These are phyloP conservation scores for Penicillium flavigenum DNA, from an alignment of 495 filamentous ascomycete genomes.

Conservation along the genomic window DNA sequence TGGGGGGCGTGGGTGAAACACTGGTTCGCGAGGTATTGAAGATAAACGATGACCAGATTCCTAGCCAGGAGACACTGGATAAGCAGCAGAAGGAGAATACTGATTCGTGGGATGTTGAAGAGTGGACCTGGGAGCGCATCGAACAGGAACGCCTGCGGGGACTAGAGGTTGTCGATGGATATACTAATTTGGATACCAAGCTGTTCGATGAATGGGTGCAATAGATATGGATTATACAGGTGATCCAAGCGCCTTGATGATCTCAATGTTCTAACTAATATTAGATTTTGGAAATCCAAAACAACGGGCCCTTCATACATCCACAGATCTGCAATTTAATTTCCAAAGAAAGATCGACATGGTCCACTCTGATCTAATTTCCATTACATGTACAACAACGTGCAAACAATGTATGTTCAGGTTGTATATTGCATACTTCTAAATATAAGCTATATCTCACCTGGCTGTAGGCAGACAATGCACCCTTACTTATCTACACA, in stretches of 20 bases:
- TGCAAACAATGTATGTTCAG: neutral
- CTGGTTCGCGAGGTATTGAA: slow-evolving; percentile 42
- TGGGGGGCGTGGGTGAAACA: slow-evolving; percentile 34
- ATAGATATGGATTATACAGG: neutral
- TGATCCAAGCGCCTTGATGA: slow-evolving; percentile 8
- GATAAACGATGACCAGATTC: slow-evolving; percentile 32
- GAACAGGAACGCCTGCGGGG: slow-evolving; percentile 59
- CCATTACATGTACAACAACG: neutral
- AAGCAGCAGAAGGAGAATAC: slow-evolving; percentile 37
- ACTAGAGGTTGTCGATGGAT: slow-evolving; percentile 52
- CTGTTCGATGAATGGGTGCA: slow-evolving; percentile 40
- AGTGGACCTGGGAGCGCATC: slow-evolving; percentile 56
- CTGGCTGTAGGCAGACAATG: neutral
- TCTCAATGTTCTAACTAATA: neutral
- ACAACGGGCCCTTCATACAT: neutral
- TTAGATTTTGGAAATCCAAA: neutral
- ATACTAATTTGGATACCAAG: slow-evolving; percentile 50
- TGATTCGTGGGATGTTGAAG: slow-evolving; percentile 37
- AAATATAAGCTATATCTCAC: neutral
- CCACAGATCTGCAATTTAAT: slow-evolving; percentile 1
- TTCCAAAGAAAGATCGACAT: neutral
- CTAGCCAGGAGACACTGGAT: slow-evolving; percentile 28
- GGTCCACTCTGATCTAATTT: neutral
- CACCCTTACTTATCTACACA: neutral
- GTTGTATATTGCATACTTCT: neutral